Evolutionary conservation across 306 rosid species (phyloP), one percentile per base, ranked within the genome.

Genomic region (Hippophae gyantsensis): DNA sequence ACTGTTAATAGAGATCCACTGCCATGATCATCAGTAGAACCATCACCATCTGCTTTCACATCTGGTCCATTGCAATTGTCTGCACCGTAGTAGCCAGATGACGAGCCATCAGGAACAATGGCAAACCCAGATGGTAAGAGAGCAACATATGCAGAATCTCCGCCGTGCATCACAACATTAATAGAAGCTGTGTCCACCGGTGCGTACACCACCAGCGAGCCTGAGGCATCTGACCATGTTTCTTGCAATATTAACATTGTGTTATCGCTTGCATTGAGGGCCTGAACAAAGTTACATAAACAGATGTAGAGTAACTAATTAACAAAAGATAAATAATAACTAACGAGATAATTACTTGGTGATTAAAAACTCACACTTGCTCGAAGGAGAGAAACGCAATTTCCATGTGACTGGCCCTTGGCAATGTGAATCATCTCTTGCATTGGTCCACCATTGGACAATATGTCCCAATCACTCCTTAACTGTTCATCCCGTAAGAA

Each of bases 121-220:
- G 78, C 75, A 71, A 90, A 90, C 13, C 97, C 97, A 0, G 94
- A 89, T 10, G 97, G 95, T 52, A 79, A 42, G 52, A 92, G 83
- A 32, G 82, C 58, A 1, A 87, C 82, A 9, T 64, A 85, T 1
- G 87, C 52, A 18, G 95, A 71, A 56, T 92, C 98, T 42, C 87
- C 89, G 2, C 93, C 94, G 2, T 11, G 63, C 79, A 83, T 73
- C 58, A 81, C 84, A 13, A 62, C 61, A 13, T 75, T 75, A 43
- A 88, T 69, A 2, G 89, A 76, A 7, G 78, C 64, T 13, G 71
- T 10, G 62, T 73, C 80, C 13, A 92, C 78, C 0, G 96, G 92
- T 0, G 95, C 87, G 51, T 79, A 92, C 44, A 92, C 95, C 0
- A 92, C 58, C 73, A 78, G 62, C 0, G 98, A 85, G 54, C 92